Evolutionary conservation across 1,284 basidiomycete species (phyloP), one percentile per base, ranked within the genome.

Genomic region (Irpex sp.): DNA sequence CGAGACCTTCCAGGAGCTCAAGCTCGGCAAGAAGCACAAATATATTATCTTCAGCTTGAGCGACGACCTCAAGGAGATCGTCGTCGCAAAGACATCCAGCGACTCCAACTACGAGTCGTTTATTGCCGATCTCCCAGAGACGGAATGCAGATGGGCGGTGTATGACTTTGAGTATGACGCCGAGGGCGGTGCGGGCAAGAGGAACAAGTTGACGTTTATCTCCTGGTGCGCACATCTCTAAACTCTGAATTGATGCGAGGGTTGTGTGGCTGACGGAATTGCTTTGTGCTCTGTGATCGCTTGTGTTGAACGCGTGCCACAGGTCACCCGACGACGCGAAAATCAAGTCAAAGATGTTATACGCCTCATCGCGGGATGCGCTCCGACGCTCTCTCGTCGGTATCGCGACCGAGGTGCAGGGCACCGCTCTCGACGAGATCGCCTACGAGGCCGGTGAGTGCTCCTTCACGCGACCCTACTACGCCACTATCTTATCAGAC

Each of bases 271-370:
- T 52, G 47, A 17, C 26, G 21, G 7, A 15, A 36, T 56, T 15
- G 31, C 54, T 34, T 9, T 11, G 9, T 56, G 26, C 26, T 26
- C 21, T n/a, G n/a, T n/a, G 21, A 26, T 26, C 7, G 1, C 54
- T 48, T 40, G 37, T 17, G 51, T n/a, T 44, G n/a, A 36, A 11
- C 38, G 26, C 57, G 56, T 31, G 49, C 26, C 26, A 26, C 17
- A 56, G 54, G 48, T 86, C 90, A 26, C 97, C 97, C 66, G 96
- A 97, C 74, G 80, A 81, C 51, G 88, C 95, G 60, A 92, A 88
- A 81, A 84, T 97, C 78, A 96, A 91, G 81, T 80, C 86, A 74
- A 98, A 97, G 91, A 98, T 99, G 96, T 74, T 98, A 71, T 94
- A 87, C 78, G 92, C 97, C 51, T 91, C 95, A 26, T 98, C 97